Evolutionary conservation across 148 eudicot species (phyloP).

Genomic region (Cornus controversa): DNA sequence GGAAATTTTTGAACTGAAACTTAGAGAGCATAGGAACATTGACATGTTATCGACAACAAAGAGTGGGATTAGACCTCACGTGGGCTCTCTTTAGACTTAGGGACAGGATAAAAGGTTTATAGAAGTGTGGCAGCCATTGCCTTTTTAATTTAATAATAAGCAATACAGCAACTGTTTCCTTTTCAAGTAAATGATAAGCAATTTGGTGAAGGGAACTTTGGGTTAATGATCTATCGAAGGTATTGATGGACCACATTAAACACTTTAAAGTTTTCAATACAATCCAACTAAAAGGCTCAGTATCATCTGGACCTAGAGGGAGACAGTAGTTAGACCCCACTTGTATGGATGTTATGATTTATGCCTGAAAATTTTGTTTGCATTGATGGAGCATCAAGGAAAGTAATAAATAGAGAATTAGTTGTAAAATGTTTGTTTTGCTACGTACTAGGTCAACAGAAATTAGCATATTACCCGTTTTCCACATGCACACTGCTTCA

Average conservation of each 20-base stretch:
- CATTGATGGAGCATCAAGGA: not conserved
- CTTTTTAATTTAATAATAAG: not conserved
- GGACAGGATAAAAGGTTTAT: slow-evolving; percentile 25
- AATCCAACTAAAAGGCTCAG: not conserved
- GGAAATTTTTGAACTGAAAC: not conserved
- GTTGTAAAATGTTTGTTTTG: not conserved
- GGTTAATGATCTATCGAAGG: not conserved
- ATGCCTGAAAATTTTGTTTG: not conserved
- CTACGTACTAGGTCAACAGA: not conserved
- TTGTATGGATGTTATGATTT: not conserved
- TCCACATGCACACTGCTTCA: not conserved
- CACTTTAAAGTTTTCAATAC: not conserved
- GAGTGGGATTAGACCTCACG: slow-evolving; percentile 23
- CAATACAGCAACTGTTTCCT: slow-evolving; percentile 5
- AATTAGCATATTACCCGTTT: not conserved
- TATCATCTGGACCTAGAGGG: not conserved
- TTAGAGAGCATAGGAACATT: slow-evolving; percentile 9
- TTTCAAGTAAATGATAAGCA: not conserved
- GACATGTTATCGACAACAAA: slow-evolving; percentile 17
- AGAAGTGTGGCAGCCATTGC: slow-evolving; percentile 6
- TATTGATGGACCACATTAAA: slow-evolving; percentile 6
- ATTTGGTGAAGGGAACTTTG: not conserved
- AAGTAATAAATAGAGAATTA: not conserved
- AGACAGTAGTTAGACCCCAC: not conserved
- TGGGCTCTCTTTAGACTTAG: slow-evolving; percentile 7